A percentile compares a stretch with the other conserved stretches of the same genome.
Conservation (phyloP, 306 rosid species). For the Acacia confusa region DNA sequence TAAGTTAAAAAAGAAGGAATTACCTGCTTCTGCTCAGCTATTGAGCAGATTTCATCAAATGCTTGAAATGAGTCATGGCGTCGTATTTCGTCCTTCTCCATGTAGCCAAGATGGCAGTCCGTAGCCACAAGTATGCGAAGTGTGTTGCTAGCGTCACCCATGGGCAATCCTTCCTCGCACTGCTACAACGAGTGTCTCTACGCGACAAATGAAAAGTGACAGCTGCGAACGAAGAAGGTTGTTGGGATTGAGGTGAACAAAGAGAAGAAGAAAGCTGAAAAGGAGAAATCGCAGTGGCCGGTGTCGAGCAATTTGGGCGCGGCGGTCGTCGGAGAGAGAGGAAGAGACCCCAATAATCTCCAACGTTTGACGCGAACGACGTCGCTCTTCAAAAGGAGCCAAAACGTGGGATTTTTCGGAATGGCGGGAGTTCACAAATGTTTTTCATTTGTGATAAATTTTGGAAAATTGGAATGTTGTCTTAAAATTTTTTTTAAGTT, state of each 20-base stretch:
- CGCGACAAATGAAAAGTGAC: not conserved
- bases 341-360: not conserved
- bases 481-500: no score
- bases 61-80: conserved; percentile 93
- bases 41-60: conserved; percentile 89
- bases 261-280: not conserved
- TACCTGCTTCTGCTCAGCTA: conserved; percentile 61
- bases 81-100: conserved; percentile 96
- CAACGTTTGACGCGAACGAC: not conserved
- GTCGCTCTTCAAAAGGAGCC: not conserved
- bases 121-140: conserved; percentile 89
- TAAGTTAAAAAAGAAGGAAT: not conserved
- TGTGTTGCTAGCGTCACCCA: conserved; percentile 66
- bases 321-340: not conserved
- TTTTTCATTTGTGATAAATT: no score
- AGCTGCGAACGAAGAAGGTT: not conserved
- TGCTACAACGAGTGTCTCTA: not conserved
- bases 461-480: no score
- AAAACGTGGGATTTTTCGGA: not conserved
- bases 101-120: conserved; percentile 91
- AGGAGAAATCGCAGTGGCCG: not conserved
- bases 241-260: not conserved
- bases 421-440: not conserved
- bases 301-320: not conserved
- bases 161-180: conserved; percentile 21